Conservation (phyloP, 2,329 filamentous ascomycete genomes). For the Phyllosticta citrichinensis region DNA sequence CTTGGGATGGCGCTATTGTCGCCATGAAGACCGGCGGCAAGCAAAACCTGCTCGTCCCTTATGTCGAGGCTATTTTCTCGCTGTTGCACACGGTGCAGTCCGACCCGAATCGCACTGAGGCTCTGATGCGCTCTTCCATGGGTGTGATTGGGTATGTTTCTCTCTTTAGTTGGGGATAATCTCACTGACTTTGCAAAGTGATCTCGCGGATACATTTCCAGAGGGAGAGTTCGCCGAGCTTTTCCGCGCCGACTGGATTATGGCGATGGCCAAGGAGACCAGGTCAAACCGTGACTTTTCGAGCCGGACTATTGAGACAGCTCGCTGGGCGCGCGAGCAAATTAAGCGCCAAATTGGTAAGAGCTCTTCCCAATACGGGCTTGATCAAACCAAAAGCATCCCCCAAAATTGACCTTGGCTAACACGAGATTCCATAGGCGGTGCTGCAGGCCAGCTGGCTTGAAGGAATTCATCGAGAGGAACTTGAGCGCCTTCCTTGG, state of each 20-base stretch:
- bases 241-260: slow-evolving; percentile 89
- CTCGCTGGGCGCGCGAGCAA: slow-evolving; percentile 93
- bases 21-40: slow-evolving; percentile 80
- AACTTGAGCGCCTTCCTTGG: background rate
- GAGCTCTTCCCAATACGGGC: background rate
- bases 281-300: slow-evolving; percentile 81
- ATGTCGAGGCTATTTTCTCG: slow-evolving; percentile 76
- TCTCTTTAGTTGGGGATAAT: background rate
- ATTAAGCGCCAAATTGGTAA: slow-evolving; percentile 74
- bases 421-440: background rate
- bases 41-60: slow-evolving; percentile 65
- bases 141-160: slow-evolving; percentile 80
- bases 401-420: background rate
- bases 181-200: slow-evolving; percentile 47
- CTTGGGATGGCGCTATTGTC: slow-evolving; percentile 93
- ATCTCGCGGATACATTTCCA: slow-evolving; percentile 88
- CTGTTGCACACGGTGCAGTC: slow-evolving; percentile 70
- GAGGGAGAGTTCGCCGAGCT: slow-evolving; percentile 73
- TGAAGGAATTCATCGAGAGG: slow-evolving; percentile 1
- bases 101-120: slow-evolving; percentile 83
- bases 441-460: slow-evolving; percentile 11
- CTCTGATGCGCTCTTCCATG: slow-evolving; percentile 87
- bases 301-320: slow-evolving; percentile 79
- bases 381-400: background rate
- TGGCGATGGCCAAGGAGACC: slow-evolving; percentile 80